These are phyloP conservation scores for Kodamaea ohmeri DNA, from an alignment of 1,139 yeast genomes.

Conservation along the genomic window DNA sequence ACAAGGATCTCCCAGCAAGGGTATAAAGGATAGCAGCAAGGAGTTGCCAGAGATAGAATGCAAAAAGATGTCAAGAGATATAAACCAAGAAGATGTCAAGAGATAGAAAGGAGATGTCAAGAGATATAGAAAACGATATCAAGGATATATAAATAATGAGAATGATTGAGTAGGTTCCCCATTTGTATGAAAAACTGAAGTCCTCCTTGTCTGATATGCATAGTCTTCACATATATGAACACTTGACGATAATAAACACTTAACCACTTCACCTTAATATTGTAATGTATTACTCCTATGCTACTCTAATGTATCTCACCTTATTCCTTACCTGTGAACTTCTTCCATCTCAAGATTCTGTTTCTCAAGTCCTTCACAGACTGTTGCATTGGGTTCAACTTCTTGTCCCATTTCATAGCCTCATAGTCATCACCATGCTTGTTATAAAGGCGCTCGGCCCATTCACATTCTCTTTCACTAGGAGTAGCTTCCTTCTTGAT, in stretches of 20 bases:
- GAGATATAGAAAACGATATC: too few relatives aligned
- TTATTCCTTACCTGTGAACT: slow-evolving; percentile 25
- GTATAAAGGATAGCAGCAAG: too few relatives aligned
- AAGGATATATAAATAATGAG: too few relatives aligned
- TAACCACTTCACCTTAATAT: not conserved
- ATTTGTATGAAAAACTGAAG: too few relatives aligned
- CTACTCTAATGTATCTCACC: not conserved
- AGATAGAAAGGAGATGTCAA: too few relatives aligned
- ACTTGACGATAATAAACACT: too few relatives aligned
- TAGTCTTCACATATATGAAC: too few relatives aligned
- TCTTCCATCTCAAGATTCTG: slow-evolving; percentile 67
- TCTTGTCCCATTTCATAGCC: slow-evolving; percentile 90
- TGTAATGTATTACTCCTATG: not conserved
- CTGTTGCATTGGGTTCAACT: slow-evolving; percentile 79
- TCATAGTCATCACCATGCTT: slow-evolving; percentile 87
- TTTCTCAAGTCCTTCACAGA: slow-evolving; percentile 78
- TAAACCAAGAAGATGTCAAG: too few relatives aligned
- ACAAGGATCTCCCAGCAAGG: slow-evolving; percentile 35
- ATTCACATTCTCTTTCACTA: slow-evolving; percentile 70
- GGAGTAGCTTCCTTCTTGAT: slow-evolving; percentile 53
- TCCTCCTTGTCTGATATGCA: too few relatives aligned
- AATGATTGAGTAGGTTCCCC: too few relatives aligned
- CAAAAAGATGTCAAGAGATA: too few relatives aligned
- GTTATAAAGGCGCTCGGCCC: slow-evolving; percentile 62
- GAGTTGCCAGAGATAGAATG: too few relatives aligned